Base-by-base conservation (phyloP, 2,329 filamentous ascomycete genomes). In the Magnaporthiopsis incrustans region DNA sequence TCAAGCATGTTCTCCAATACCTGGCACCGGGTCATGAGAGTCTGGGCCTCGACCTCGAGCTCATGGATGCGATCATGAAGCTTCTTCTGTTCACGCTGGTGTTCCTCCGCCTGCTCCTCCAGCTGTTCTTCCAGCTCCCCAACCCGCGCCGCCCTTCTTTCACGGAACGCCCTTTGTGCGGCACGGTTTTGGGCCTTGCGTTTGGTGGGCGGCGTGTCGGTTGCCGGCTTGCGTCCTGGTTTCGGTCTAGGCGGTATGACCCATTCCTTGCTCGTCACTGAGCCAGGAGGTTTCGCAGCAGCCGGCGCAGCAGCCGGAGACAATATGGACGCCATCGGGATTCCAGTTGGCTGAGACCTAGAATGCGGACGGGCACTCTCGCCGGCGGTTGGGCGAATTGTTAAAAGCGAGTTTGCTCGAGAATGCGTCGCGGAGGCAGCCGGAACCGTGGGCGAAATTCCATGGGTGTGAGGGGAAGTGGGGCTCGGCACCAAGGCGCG, bases 111-210 rank as follows among this genome's bases (percentile, higher is more conserved):
- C 59, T 85, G 78, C 66, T 86, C 82, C 4, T 88, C 85, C 8
- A 90, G 77, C 71, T 87, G 84, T 69, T 88, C 85, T 73, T 90
- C 86, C 38, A 90, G 77, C 72, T 89, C 93, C 56, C 89, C 88
- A 8, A 97, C 91, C 56, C 91, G 89, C 30, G 91, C 91, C 2
- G 91, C 91, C 67, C 94, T 86, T 65, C 94, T 84, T 77, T 97
- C 92, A 44, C 94, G 85, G 76, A 98, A 98, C 1, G 90, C 91
- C 65, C 94, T 83, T 78, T 98, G 94, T 3, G 94, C 94, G 60
- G 91, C 90, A 66, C 95, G 85, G 75, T 98, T 98, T 78, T 98
- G 95, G 1, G 91, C 90, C 80, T 97, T 96, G 68, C 95, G 87
- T 79, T 96, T 96, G 58, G 92, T 96, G 1, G 91, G 90, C 18